Evolutionary conservation across 176 grass and related monocot genomes (phyloP).

Genomic region (barley (Hordeum vulgare)): MorexV3_pseudomolecules_assembly NC_058520.1:9273602-9274101

Average conservation of each 20-base stretch:
- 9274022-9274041: slow-evolving; percentile 1
- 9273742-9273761: too few relatives aligned
- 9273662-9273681: too few relatives aligned
- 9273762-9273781: too few relatives aligned
- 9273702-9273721: too few relatives aligned
- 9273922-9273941: neutral
- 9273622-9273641: neutral
- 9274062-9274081: slow-evolving; percentile 31
- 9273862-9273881: too few relatives aligned
- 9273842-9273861: neutral
- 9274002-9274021: slow-evolving; percentile 50
- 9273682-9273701: too few relatives aligned
- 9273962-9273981: too few relatives aligned
- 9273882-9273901: neutral
- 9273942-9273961: slow-evolving; percentile 5
- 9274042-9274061: slow-evolving; percentile 1
- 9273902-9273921: neutral
- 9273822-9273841: slow-evolving; percentile 4
- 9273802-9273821: too few relatives aligned
- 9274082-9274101: too few relatives aligned
- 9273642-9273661: neutral
- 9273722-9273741: too few relatives aligned
- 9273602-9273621: slow-evolving; percentile 8
- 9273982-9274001: slow-evolving; percentile 35
- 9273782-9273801: too few relatives aligned